These are phyloP conservation scores for Dalbergia cultrata DNA, from an alignment of 306 rosid genomes.

Conservation along the genomic window DNA sequence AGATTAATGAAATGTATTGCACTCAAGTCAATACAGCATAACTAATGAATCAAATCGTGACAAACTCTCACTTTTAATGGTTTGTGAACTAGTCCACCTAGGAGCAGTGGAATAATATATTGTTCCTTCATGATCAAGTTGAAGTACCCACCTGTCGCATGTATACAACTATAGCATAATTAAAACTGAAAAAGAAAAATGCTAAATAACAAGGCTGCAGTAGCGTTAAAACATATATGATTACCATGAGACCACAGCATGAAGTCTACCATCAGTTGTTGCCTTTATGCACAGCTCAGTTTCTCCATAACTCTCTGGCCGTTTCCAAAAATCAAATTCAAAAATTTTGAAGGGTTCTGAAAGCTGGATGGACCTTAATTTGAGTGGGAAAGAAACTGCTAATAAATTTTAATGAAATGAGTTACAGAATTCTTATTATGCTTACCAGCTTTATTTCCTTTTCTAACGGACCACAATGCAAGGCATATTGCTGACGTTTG, in stretches of 20 bases:
- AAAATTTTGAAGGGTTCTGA: slow-evolving; percentile 98
- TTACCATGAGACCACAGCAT: slow-evolving; percentile 92
- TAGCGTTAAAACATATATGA: slow-evolving; percentile 36
- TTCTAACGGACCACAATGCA: slow-evolving; percentile 71
- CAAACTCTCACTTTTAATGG: slow-evolving; percentile 55
- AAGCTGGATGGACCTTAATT: slow-evolving; percentile 77
- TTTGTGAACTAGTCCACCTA: slow-evolving; percentile 69
- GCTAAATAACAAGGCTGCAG: background rate
- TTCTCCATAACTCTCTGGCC: slow-evolving; percentile 89
- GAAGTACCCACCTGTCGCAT: slow-evolving; percentile 86
- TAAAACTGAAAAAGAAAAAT: slow-evolving; percentile 27
- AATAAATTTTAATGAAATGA: slow-evolving; percentile 34
- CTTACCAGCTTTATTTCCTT: slow-evolving; percentile 80
- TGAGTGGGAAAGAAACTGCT: slow-evolving; percentile 56
- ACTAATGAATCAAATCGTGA: slow-evolving; percentile 31
- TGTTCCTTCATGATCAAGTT: slow-evolving; percentile 88
- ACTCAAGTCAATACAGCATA: background rate
- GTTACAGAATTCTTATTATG: slow-evolving; percentile 37
- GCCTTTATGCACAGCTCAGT: slow-evolving; percentile 68
- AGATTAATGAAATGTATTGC: slow-evolving; percentile 2
- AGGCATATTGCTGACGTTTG: slow-evolving; percentile 76
- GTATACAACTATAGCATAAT: background rate
- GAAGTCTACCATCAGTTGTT: slow-evolving; percentile 73
- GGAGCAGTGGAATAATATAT: slow-evolving; percentile 92
- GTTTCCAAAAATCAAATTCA: slow-evolving; percentile 97